Evolutionary conservation across 805 yeast species (phyloP), one percentile per base, ranked within the genome.

Genomic region (Hermanozyma aechmeae): DNA sequence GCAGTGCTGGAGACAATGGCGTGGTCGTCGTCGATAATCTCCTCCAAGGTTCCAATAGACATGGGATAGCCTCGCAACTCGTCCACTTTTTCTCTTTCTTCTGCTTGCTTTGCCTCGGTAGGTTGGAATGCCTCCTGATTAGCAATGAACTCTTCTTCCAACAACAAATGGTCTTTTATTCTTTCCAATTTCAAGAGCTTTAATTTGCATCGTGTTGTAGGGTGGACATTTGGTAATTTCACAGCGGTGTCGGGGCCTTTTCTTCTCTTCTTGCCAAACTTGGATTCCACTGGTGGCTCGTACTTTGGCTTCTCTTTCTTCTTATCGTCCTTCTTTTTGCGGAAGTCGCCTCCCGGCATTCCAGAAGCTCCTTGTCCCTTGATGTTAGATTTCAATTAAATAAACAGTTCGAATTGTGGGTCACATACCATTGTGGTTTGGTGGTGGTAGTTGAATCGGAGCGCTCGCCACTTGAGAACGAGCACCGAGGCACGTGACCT

Each of bases 1-100:
- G 95, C 85, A 5, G 93, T 77, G 30, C 93, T 78, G 26, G 96
- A 85, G 25, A 92, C 96, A 64, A 92, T 92, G 13, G 98, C 98
- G 58, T 92, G 98, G 53, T 92, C 98, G 56, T 92, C 98, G 51
- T 92, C 98, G 43, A 92, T 84, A 37, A 92, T 84, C 62, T 92
- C 98, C 53, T 92, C 98, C 47, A 92, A 68, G 3, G 96, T 86
- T 28, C 98, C 98, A 37, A 92, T 81, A 23, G 95, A 79, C 82
- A 92, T 79, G 32, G 98, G 98, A 25, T 84, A 76, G 5, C 98
- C 98, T 56, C 98, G 77, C 48, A 92, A 72, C 44, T 87, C 96
- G 51, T 92, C 97, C 33, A 92, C 79, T 55, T 87, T 86, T 43
- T 85, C 87, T 44, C 96, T 71, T 58, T 92, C 98, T 55, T 92